Evolutionary conservation across 768 basidiomycete genomes (phyloP), one percentile per base, ranked within the genome.

Genomic region (Tylopilus sp.): DNA sequence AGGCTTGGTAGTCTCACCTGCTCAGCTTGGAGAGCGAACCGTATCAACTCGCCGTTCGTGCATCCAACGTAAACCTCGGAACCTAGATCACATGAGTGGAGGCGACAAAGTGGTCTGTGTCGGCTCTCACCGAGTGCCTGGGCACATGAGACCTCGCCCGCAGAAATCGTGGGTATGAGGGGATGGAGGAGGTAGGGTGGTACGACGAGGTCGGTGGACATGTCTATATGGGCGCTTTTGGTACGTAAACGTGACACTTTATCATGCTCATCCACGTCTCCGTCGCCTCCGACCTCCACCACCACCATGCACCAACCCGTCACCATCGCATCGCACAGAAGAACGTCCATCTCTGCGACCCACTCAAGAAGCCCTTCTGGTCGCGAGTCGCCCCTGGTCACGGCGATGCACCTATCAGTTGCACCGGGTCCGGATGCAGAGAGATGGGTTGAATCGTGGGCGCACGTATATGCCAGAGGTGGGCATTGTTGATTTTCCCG

Each of bases 11-110:
- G 45, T 65, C 76, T 52, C 55, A 82, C 82, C 61, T 57, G 46
- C 58, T 81, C 82, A 3, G 76, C 78, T 60, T 86, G 86, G 21
- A 90, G 74, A 2, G 86, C 78, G 65, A 87, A 95, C 38, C 92
- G 85, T 31, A 93, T 72, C 9, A 97, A 76, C 58, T 91, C 83
- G 21, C 94, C 92, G 54, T 93, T 91, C 21, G 85, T 83, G 55
- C 87, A 88, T 13, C 92, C 94, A 13, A 92, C 80, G 59, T 93
- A 95, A 24, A 96, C 80, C 63, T 97, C 93, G 37, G 85, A 84
- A 29, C 86, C 90, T 91, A 48, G 17, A 34, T 22, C n/a, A 19
- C 19, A 46, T 47, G 50, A 52, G 53, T 56, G 6, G 57, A 41
- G 31, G 25, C 5, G 50, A 43, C 21, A 6, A 45, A 4, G 26